Evolutionary conservation across 2,329 filamentous ascomycete species (phyloP), one percentile per base, ranked within the genome.

Genomic region (Colletotrichum theobromicola): DNA sequence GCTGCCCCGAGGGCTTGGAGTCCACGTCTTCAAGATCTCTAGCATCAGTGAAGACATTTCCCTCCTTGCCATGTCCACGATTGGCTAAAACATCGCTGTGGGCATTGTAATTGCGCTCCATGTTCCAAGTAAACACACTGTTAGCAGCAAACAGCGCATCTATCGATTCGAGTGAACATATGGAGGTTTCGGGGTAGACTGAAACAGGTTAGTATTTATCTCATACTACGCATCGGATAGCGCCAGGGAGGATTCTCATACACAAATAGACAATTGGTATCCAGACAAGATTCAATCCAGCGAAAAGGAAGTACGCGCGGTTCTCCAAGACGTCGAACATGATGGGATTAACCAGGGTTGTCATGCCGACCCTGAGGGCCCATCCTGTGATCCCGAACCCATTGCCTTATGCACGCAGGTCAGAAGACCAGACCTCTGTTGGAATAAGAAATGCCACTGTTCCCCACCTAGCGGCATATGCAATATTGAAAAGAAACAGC

Each of bases 371-470:
- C 46, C 89, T 90, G 72, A 90, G 85, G 21, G 90, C 89, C 90
- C 90, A 92, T 2, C 90, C 89, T 3, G 88, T 88, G 73, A 92
- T 90, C 21, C 87, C 88, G 76, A 91, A 90, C 9, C 88, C 88
- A 78, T 91, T 90, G 9, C 90, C 90, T 78, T 91, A 88, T n/a
- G 90, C 89, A 26, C 90, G 85, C 66, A 91, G 85, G 57, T 89
- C 87, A 18, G 85, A 88, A 2, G 89, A 86, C 81, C 89, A 91
- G 71, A 91, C 90, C 79, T 91, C 90, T 0, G 89, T 90, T 0
- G 87, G 87, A 5, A 88, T 79, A 8, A 89, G 80, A 76, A 88
- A 90, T 4, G 87, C 87, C 4, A 87, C 84, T 2, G 85, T 87
- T 42, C 86, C 85, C 85, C 85, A 88, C 8, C 88, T 88, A 1